Evolutionary conservation across 2,329 filamentous ascomycete genomes (phyloP), one percentile per base, ranked within the genome.

Genomic region (Macrophomina phaseolina): DNA sequence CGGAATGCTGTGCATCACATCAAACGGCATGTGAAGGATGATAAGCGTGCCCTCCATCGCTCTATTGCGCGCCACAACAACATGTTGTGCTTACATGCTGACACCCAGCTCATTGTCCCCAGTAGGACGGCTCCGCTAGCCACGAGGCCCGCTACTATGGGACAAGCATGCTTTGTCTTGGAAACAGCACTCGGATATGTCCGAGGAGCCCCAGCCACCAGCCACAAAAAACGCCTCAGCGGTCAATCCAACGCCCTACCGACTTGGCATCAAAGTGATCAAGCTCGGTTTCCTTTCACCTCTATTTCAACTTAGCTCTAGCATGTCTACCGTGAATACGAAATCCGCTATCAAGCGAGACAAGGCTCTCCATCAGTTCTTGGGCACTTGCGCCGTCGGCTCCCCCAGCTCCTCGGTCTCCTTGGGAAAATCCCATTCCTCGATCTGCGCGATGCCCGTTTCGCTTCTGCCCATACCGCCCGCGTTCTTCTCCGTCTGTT

Each of bases 391-490:
- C 7, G 9, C 8, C 53, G 55, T 61, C 38, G 36, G 30, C 65
- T 67, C 65, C 2, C 58, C 36, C 42, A 51, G 18, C 42, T 49
- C 46, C 16, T 42, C 51, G 30, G 64, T 65, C 40, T 71, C 68
- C 28, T 30, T n/a, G 12, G 73, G 73, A 45, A 75, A 75, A 66
- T 75, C 73, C 28, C 23, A 45, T 23, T 67, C 51, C 42, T 46
- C 32, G 36, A 75, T 69, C 5, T 48, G 62, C 7, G 69, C 68
- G 51, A 67, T 48, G 2, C 79, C 77, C 52, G 81, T 77, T 36
- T 75, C 75, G 70, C 84, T 86, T 73, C 78, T 79, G 5, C 84
- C 84, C 76, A 87, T 79, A 0, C 84, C 85, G 4, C 85, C 85
- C 1, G 78, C 79, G 7, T 73, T 76, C 67, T 75, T 75, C 67